Evolutionary conservation across 192 early-diverging fungal genomes (phyloP), one percentile per base, ranked within the genome.

Genomic region (Coemansia sp.): DNA sequence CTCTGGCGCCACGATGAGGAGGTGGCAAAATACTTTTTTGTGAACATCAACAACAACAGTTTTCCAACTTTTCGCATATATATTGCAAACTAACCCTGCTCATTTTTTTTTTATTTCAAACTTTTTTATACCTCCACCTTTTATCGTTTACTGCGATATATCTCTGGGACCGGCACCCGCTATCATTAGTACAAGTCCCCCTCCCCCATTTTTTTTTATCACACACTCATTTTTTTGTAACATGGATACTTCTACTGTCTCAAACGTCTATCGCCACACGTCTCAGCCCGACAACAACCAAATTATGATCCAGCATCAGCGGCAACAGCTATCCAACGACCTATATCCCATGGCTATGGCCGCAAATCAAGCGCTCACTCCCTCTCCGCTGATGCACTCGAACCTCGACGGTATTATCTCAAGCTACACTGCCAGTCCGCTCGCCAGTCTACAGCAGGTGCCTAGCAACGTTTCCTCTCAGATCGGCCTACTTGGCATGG

Each of bases 381-480:
- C 57, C 12, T 33, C 57, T 8, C 57, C 57, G 0, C 15, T 18
- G 5, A 2, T 36, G 57, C 53, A 57, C 29, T 57, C 53, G 12
- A 24, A 24, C 27, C 27, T 61, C 58, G 60, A 62, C 36, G 29
- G 3, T 13, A 29, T 27, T 5, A 15, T 33, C 13, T 39, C 60
- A 20, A 20, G 61, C 61, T 62, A 62, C 20, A 62, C 58, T 1
- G n/a, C 58, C 18, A 61, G 58, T 10, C 58, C 58, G 29, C 58
- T 36, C 5, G 58, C 18, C 33, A 10, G 13, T 33, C 29, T 38
- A 27, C 33, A n/a, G 34, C 58, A 36, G 18, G 58, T 34, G 16
- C 58, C 36, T 6, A 60, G 57, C 18, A 44, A 62, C 39, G 61
- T 62, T 41, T 38, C 61, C 0, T 62, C 61, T 8, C 64, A 64